Evolutionary conservation across 345 rosid genomes (phyloP).

Genomic region (Syzygium aromaticum): DNA sequence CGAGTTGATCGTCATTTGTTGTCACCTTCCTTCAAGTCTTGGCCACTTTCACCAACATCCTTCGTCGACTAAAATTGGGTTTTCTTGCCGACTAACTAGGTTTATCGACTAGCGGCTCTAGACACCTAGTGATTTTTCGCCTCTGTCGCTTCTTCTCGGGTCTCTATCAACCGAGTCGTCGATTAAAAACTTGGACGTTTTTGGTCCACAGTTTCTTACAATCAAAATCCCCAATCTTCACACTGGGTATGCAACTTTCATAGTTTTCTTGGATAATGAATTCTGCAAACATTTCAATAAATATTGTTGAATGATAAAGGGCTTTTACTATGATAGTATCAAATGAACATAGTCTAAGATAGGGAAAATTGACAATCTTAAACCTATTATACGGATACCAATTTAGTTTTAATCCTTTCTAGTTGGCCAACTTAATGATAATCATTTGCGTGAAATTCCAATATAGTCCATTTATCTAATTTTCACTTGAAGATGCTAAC

Average conservation of each 20-base stretch:
- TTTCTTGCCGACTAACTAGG: background rate
- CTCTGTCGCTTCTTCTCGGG: background rate
- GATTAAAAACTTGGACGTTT: background rate
- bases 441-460: background rate
- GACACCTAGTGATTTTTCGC: background rate
- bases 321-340: background rate
- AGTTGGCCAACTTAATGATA: background rate
- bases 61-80: background rate
- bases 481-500: background rate
- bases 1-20: too few species aligned
- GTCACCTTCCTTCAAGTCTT: background rate
- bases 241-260: background rate
- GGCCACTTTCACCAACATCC: background rate
- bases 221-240: background rate
- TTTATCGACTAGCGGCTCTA: background rate
- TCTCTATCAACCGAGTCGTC: background rate
- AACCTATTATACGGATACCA: rapidly evolving
- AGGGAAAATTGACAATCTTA: background rate
- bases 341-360: background rate
- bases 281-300: background rate
- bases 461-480: background rate
- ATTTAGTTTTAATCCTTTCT: background rate
- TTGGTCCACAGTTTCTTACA: background rate
- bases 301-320: background rate
- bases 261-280: background rate